Evolutionary conservation across 331 rosid species (phyloP).

Genomic region (Malus hybrid): DNA sequence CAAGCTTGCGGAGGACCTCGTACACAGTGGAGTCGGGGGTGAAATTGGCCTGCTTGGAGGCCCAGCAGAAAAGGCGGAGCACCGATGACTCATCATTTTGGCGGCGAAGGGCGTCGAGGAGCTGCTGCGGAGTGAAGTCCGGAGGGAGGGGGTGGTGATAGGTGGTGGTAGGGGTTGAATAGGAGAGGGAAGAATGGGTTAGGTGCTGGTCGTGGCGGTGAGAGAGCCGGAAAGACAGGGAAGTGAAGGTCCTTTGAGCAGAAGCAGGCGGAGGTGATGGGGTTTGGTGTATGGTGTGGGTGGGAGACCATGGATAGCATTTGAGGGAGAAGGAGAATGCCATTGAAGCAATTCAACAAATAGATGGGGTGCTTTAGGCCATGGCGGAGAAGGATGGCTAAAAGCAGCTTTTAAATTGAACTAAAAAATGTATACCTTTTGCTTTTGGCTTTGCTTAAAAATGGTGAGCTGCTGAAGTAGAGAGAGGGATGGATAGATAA

Average conservation of each 20-base stretch:
- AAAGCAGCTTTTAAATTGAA: neutral
- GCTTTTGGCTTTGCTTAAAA: too few species aligned
- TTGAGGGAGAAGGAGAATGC: constrained; percentile 34
- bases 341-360: constrained; percentile 42
- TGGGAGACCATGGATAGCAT: constrained; percentile 30
- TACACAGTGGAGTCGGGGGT: constrained; percentile 30
- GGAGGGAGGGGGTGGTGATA: constrained; percentile 43
- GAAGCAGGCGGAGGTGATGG: constrained; percentile 21
- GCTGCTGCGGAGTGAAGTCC: constrained; percentile 63
- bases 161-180: constrained; percentile 10
- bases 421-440: neutral
- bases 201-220: constrained; percentile 19
- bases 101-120: constrained; percentile 61
- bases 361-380: constrained; percentile 7
- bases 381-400: neutral
- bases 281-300: constrained; percentile 2
- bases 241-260: constrained; percentile 18
- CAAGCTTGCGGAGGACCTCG: constrained; percentile 49
- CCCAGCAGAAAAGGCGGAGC: constrained; percentile 63
- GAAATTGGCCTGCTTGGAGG: constrained; percentile 65
- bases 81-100: constrained; percentile 62
- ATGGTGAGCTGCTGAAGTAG: too few species aligned
- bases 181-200: constrained; percentile 8
- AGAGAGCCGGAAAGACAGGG: constrained; percentile 8
- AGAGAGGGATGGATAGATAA: too few species aligned